A percentile compares a stretch with the other conserved stretches of the same genome.
These are phyloP conservation scores for Eucalyptus virginea DNA, from an alignment of 345 rosid genomes.

Conservation along the genomic window DNA sequence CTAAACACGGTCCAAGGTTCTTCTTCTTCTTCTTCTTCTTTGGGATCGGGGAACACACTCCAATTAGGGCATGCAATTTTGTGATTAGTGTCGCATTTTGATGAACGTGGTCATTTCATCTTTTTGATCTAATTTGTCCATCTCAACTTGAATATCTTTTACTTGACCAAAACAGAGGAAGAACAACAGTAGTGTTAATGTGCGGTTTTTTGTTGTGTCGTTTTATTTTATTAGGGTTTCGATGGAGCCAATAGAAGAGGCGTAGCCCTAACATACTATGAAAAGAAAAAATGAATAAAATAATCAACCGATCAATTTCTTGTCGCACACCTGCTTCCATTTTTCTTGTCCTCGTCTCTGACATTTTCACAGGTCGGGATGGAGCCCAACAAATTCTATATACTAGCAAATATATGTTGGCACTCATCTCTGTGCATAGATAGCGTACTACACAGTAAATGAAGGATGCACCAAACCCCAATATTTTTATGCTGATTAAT, in stretches of 20 bases:
- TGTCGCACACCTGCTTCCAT: neutral
- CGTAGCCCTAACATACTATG: neutral
- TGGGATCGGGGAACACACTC: neutral
- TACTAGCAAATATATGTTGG: neutral
- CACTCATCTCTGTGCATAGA: neutral
- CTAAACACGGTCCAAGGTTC: neutral
- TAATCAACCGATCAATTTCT: neutral
- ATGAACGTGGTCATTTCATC: neutral
- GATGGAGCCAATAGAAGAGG: neutral
- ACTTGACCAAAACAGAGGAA: neutral
- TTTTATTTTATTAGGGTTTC: neutral
- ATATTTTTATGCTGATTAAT: neutral
- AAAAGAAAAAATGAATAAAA: neutral
- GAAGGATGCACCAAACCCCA: neutral
- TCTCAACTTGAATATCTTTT: neutral
- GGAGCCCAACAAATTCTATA: neutral
- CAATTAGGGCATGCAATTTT: neutral
- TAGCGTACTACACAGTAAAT: neutral
- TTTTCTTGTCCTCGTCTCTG: neutral
- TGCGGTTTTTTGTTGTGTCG: neutral
- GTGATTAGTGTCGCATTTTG: neutral
- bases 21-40: too few species aligned
- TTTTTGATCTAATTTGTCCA: neutral
- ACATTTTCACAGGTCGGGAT: neutral
- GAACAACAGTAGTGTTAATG: neutral